Evolutionary conservation across 2,329 filamentous ascomycete species (phyloP), one percentile per base, ranked within the genome.

Genomic region (Pezicula neosporulosa): DNA sequence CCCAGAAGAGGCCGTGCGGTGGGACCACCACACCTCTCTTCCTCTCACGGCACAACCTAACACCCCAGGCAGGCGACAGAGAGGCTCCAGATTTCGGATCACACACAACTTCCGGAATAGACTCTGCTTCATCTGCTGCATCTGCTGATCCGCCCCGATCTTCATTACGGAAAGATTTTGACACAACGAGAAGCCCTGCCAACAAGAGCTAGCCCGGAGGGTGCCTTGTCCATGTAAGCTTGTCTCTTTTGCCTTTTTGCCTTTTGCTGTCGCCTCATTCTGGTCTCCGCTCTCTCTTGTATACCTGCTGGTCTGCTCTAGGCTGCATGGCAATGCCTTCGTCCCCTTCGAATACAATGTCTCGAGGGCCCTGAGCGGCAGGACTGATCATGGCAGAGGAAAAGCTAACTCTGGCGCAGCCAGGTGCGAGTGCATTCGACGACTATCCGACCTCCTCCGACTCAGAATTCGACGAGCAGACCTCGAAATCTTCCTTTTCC

Each of bases 351-450:
- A 35, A 6, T 42, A 10, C 47, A 21, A 19, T 48, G 16, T 27
- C 33, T 47, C 44, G 24, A 5, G 13, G 16, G 41, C 39, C 15
- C 19, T 15, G 30, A 21, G 41, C 45, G 60, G 58, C 53, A 64
- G 64, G 62, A 60, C 47, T 58, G 49, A 61, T 52, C 52, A 66
- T 66, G 63, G 49, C 62, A 56, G 57, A 33, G 30, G 30, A 66
- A 48, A 58, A 61, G 59, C 61, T 66, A 51, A 66, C 60, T 51
- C 56, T 59, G 52, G 56, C 56, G 51, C 58, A 62, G 49, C 36
- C 53, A 63, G 63, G 57, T 55, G 59, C 60, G 50, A 51, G 58
- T 56, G 61, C 64, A 49, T 61, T 59, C 46, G 60, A 36, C 38
- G 41, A 57, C 35, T 60, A 59, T 48, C 60, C 57, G 35, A 50